Percentiles rank a stretch among this genome's conserved stretches.
These are phyloP conservation scores for Rhynchosporium graminicola DNA, from an alignment of 2,329 filamentous ascomycete genomes.

Conservation along the genomic window DNA sequence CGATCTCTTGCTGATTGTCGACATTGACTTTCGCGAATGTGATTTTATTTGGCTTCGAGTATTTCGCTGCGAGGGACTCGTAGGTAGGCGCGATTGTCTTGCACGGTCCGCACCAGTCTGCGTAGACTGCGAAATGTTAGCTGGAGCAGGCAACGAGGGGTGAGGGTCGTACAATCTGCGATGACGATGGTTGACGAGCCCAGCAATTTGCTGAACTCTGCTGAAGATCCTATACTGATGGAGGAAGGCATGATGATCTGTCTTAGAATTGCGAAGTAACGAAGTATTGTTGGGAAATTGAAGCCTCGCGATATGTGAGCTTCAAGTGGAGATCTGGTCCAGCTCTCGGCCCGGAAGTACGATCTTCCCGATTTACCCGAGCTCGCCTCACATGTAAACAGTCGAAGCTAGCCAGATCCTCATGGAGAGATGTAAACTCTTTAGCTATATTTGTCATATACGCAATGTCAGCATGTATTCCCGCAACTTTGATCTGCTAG, in stretches of 20 bases:
- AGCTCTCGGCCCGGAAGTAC: slow-evolving; percentile 7
- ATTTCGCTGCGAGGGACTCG: slow-evolving; percentile 76
- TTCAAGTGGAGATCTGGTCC: slow-evolving; percentile 19
- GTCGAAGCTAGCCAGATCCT: neutral
- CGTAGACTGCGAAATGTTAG: slow-evolving; percentile 68
- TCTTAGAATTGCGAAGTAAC: neutral
- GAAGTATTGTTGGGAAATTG: neutral
- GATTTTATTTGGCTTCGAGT: slow-evolving; percentile 78
- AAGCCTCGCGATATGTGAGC: slow-evolving; percentile 11
- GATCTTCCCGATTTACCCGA: slow-evolving; percentile 12
- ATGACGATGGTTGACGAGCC: slow-evolving; percentile 77
- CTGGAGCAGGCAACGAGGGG: slow-evolving; percentile 28
- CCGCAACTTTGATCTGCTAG: too few relatives aligned
- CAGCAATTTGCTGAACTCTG: slow-evolving; percentile 73
- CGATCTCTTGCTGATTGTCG: slow-evolving; percentile 76
- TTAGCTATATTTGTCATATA: neutral
- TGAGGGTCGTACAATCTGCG: slow-evolving; percentile 73
- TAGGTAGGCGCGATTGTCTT: slow-evolving; percentile 89
- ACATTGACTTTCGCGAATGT: slow-evolving; percentile 93
- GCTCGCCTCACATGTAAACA: neutral
- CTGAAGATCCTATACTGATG: slow-evolving; percentile 61
- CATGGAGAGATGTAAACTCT: neutral
- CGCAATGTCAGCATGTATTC: too few relatives aligned
- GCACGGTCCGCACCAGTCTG: slow-evolving; percentile 93
- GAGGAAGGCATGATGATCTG: slow-evolving; percentile 37